phyloP scores from a whole-genome alignment of 169 alveolate species.

The Perkinsus marinus region DNA sequence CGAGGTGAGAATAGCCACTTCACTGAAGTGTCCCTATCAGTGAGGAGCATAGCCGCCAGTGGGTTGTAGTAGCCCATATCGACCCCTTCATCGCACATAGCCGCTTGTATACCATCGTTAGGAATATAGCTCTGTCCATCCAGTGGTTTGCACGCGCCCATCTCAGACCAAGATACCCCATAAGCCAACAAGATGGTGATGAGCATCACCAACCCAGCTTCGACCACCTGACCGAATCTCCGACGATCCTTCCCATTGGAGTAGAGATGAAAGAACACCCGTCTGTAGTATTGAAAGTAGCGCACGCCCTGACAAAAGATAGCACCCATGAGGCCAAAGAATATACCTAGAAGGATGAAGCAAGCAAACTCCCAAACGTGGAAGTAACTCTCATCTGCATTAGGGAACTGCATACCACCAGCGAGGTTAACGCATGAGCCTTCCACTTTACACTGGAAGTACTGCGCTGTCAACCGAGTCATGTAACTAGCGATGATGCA shows the following conservation, averaged over 20 bases:
- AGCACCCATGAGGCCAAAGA: too few species aligned
- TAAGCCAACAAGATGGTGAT: neutral
- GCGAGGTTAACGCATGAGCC: too few species aligned
- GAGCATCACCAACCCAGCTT: neutral
- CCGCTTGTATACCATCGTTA: neutral
- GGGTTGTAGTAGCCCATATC: neutral
- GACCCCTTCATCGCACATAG: neutral
- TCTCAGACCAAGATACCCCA: neutral
- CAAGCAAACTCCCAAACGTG: too few species aligned
- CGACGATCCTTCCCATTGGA: neutral
- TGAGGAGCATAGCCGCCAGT: neutral
- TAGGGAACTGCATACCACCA: too few species aligned
- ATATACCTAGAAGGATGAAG: too few species aligned
- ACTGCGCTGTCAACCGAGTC: too few species aligned
- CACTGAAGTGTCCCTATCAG: neutral
- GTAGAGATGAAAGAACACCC: neutral
- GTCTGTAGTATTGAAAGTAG: neutral
- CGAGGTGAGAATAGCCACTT: neutral
- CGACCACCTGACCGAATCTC: neutral
- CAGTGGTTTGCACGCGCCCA: neutral
- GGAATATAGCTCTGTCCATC: neutral
- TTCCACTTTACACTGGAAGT: too few species aligned
- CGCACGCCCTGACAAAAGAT: too few species aligned
- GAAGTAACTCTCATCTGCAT: too few species aligned
- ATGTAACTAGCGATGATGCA: too few species aligned